Evolutionary conservation across 345 rosid species (phyloP), one percentile per base, ranked within the genome.

Genomic region (Isatis tinctoria): DNA sequence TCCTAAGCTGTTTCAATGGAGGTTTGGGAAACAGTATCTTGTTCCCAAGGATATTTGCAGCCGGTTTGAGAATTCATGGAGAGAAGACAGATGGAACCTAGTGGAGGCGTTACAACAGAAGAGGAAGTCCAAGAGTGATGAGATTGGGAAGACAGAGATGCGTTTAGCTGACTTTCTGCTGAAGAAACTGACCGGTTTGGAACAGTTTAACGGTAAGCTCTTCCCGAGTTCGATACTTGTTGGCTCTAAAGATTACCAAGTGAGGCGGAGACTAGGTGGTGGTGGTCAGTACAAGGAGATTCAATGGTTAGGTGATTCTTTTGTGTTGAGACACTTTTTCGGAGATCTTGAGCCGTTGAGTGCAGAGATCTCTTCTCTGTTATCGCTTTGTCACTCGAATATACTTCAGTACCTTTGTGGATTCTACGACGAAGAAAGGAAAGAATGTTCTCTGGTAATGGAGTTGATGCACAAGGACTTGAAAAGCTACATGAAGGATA

Each of bases 381-480:
- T 95, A n/a, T 86, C 90, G 8, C 92, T 95, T 22, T 86, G 91
- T 24, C 99, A 95, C 60, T 91, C 99, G 4, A 88, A 95, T 68
- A 81, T 88, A 65, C 78, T 95, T 72, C 94, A 82, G 36, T 87
- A 87, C 78, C 83, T 86, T 1, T 86, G 90, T 2, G 96, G 94
- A 9, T 92, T 95, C 63, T 82, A 72, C 10, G 97, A 90, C 35
- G 98, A 90, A 67, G 91, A 90, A 11, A 87, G 79, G 76, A 87
- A 87, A 54, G 98, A 95, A 75, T 83, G 87, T 40, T 86, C 81
- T 62, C 72, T 95, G 33, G 81, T 95, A 5, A 87, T 87, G 88
- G 99, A 95, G 83, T 43, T 90, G 61, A 85, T 95, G 90, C 87
- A 78, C 85, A 95, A 86, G 79, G 95, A 88, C 60, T 83, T 95